Evolutionary conservation across 192 early-diverging fungal species (phyloP).

Genomic region (Backusella liffmaniae): DNA sequence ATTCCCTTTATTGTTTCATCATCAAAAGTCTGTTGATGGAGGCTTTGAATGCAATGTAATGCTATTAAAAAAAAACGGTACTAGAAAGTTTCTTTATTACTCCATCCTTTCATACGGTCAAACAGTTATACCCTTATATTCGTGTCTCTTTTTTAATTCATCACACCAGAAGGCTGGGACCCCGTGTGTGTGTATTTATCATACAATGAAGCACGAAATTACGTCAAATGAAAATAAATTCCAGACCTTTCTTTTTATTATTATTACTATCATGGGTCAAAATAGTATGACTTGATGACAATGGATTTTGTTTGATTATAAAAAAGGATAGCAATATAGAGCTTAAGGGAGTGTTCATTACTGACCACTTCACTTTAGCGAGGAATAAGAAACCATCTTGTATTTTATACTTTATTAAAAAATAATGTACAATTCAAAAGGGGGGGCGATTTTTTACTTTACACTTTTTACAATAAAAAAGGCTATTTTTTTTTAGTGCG

Average conservation of each 20-base stretch:
- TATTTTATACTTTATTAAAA: background rate
- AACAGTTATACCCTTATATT: background rate
- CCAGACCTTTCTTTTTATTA: no score
- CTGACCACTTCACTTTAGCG: no score
- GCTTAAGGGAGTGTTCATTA: no score
- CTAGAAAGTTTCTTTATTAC: background rate
- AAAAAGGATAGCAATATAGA: no score
- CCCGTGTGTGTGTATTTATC: background rate
- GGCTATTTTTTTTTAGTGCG: background rate
- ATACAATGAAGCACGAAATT: background rate
- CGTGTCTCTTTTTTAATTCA: background rate
- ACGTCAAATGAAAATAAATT: background rate
- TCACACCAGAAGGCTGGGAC: background rate
- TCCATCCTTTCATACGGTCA: background rate
- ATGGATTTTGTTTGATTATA: no score
- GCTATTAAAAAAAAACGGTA: background rate
- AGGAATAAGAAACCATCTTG: no score
- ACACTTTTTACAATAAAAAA: background rate
- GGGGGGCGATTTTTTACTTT: background rate
- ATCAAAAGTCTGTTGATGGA: background rate
- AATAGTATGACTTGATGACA: no score
- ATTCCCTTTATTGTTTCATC: background rate
- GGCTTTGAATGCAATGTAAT: background rate
- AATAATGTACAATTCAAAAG: background rate
- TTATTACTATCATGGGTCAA: no score